Conservation (phyloP, 2,329 filamentous ascomycete genomes). For the Seiridium cupressi region DNA sequence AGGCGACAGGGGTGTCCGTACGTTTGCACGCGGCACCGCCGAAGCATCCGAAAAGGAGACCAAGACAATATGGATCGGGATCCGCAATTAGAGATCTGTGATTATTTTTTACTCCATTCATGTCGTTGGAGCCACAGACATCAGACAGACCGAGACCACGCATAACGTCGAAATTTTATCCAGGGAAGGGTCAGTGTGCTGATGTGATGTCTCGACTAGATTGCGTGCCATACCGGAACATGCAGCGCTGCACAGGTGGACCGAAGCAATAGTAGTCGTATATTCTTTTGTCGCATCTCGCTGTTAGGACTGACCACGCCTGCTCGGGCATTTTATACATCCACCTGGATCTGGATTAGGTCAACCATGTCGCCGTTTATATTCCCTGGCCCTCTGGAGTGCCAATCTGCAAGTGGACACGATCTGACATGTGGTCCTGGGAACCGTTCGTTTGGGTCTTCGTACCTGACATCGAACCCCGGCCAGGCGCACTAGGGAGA, state of each 20-base stretch:
- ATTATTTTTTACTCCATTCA: background rate
- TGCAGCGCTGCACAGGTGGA: too few species aligned
- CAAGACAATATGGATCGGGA: too few species aligned
- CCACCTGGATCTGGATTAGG: too few species aligned
- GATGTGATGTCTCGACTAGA: background rate
- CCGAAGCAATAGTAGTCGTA: too few species aligned
- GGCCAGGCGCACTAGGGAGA: background rate
- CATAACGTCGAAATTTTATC: too few species aligned
- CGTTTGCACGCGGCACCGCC: too few species aligned
- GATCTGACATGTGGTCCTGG: background rate
- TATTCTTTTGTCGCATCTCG: too few species aligned
- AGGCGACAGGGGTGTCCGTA: too few species aligned
- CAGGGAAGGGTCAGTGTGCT: background rate
- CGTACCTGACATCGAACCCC: background rate
- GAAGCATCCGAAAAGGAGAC: too few species aligned
- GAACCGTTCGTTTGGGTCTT: background rate
- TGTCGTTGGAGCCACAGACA: background rate
- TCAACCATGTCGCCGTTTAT: too few species aligned
- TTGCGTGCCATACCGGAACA: background rate
- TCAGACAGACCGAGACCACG: background rate
- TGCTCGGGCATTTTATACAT: too few species aligned
- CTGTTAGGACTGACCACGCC: too few species aligned
- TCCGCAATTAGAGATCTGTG: background rate
- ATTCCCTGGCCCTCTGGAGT: background rate
- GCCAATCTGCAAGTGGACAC: slow-evolving; percentile 1